phyloP scores from a whole-genome alignment of 1,139 yeast genomes.

The Diutina sp. region DNA sequence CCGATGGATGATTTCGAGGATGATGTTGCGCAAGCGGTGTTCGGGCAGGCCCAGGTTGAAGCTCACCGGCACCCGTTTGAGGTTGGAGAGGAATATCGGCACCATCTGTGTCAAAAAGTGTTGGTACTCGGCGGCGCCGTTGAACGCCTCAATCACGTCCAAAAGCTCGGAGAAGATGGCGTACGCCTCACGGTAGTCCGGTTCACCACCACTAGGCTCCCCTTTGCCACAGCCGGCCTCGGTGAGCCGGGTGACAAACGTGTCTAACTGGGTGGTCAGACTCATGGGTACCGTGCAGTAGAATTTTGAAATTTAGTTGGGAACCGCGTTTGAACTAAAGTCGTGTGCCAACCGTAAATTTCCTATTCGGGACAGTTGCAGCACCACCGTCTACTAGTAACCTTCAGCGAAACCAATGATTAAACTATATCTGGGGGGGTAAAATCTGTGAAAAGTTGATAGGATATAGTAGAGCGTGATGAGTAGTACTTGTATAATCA shows the following conservation, averaged over 20 bases:
- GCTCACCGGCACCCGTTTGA: constrained; percentile 64
- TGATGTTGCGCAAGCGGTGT: constrained; percentile 61
- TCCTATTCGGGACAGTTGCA: neutral
- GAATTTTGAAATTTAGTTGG: neutral
- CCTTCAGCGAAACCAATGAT: too few species aligned
- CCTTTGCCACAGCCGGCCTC: constrained; percentile 19
- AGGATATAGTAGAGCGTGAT: too few species aligned
- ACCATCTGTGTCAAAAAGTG: constrained; percentile 47
- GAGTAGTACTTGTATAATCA: too few species aligned
- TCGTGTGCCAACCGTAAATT: neutral
- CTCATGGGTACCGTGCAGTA: constrained; percentile 10
- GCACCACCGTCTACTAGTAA: too few species aligned
- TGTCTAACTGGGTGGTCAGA: constrained; percentile 37
- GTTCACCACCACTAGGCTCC: neutral
- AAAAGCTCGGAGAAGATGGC: constrained; percentile 68
- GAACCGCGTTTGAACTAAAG: neutral
- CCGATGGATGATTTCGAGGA: constrained; percentile 72
- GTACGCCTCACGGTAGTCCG: constrained; percentile 47
- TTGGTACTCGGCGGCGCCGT: constrained; percentile 70
- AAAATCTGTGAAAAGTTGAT: too few species aligned
- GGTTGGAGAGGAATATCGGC: constrained; percentile 47
- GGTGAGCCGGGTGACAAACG: constrained; percentile 45
- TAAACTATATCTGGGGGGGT: too few species aligned
- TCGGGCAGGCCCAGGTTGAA: constrained; percentile 50
- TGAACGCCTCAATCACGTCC: constrained; percentile 75